phyloP scores from a whole-genome alignment of 2,329 filamentous ascomycete genomes.

The Neofusicoccum parvum region DNA sequence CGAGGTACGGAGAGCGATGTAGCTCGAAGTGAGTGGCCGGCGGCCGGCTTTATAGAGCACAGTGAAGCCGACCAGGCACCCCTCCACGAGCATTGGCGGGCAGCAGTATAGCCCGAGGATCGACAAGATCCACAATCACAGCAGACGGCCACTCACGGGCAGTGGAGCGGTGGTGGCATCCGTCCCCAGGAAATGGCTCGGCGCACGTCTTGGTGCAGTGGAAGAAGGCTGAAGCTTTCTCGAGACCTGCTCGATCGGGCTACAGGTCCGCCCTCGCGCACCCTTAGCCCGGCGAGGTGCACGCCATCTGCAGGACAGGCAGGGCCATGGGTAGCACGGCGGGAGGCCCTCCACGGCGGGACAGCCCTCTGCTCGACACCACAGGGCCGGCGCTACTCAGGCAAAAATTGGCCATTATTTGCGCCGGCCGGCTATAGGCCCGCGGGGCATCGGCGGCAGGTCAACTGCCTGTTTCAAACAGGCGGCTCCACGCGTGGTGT shows the following conservation, averaged over 20 bases:
- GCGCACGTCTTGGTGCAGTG: neutral
- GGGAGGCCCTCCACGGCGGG: neutral
- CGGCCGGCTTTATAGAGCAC: neutral
- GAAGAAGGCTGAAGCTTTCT: conserved; percentile 4
- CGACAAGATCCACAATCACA: conserved; percentile 20
- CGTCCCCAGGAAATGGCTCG: conserved; percentile 19
- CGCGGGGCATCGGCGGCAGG: neutral
- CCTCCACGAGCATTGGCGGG: neutral
- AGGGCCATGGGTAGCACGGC: conserved; percentile 1
- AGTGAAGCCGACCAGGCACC: neutral
- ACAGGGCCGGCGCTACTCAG: conserved; percentile 5
- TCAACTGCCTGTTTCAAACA: conserved; percentile 22
- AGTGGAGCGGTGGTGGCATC: neutral
- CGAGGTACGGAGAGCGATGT: conserved; percentile 21
- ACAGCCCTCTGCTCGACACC: neutral
- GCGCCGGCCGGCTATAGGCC: neutral
- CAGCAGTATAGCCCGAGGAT: conserved; percentile 20
- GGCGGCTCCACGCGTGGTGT: conserved; percentile 11
- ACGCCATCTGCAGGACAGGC: neutral
- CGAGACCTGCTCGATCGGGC: conserved; percentile 5
- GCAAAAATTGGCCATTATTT: neutral
- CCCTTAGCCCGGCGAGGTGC: neutral
- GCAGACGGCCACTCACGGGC: conserved; percentile 11
- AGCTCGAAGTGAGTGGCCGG: neutral
- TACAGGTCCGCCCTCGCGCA: neutral